A percentile compares a stretch with the other conserved stretches of the same genome.
Conservation (phyloP, 2,329 filamentous ascomycete genomes). For the Amphichorda felina region DNA sequence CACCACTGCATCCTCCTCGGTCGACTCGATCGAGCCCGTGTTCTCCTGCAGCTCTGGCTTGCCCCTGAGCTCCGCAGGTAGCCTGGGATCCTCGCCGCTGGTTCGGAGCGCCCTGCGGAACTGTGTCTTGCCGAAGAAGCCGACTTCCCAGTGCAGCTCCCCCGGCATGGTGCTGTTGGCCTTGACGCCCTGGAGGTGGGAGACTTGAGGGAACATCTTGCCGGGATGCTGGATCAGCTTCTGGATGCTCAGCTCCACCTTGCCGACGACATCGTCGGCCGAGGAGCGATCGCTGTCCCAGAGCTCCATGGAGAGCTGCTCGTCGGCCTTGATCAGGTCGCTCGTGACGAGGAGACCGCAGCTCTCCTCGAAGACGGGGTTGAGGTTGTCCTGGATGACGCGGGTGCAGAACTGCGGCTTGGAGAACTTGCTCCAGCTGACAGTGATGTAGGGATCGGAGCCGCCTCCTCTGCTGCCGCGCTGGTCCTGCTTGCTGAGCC, state of each 20-base stretch:
- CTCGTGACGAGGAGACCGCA: constrained; percentile 76
- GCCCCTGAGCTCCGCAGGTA: constrained; percentile 63
- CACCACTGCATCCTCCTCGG: constrained; percentile 70
- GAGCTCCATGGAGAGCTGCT: constrained; percentile 84
- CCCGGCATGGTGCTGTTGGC: constrained; percentile 84
- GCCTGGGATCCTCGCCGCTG: constrained; percentile 68
- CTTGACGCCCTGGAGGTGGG: constrained; percentile 71
- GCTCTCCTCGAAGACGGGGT: constrained; percentile 85
- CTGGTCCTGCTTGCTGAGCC: constrained; percentile 81
- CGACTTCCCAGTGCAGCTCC: constrained; percentile 90
- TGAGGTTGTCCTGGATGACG: constrained; percentile 88
- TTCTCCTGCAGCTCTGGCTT: constrained; percentile 66
- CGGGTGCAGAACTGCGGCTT: constrained; percentile 98
- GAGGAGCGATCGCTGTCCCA: constrained; percentile 94
- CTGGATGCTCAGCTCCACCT: constrained; percentile 86
- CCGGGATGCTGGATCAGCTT: constrained; percentile 88
- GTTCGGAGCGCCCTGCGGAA: constrained; percentile 77
- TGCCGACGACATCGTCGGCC: constrained; percentile 89
- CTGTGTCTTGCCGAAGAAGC: constrained; percentile 84
- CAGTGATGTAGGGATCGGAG: constrained; percentile 89
- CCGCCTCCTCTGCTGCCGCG: constrained; percentile 76
- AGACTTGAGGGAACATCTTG: constrained; percentile 83
- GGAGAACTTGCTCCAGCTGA: constrained; percentile 90
- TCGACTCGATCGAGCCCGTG: constrained; percentile 60
- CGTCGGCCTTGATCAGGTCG: constrained; percentile 84